Evolutionary conservation across 1,284 basidiomycete genomes (phyloP).

Genomic region (Ustanciosporium gigantosporum): DNA sequence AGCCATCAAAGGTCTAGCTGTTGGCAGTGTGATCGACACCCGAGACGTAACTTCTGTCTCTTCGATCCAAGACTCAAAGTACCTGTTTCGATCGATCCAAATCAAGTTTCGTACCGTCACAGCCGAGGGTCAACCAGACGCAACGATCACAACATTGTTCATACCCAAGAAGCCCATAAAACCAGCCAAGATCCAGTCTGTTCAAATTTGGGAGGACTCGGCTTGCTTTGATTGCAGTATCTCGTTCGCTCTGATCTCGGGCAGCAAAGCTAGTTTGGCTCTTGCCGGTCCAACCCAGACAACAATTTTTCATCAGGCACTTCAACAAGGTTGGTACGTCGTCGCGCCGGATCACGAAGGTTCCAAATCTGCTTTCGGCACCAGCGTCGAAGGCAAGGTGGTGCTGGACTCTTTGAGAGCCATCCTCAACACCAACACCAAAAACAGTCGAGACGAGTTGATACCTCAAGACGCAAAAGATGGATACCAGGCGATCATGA

Average conservation of each 20-base stretch:
- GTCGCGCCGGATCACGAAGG: slow-evolving; percentile 52
- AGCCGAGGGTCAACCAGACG: background rate
- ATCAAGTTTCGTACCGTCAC: background rate
- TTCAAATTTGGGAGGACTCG: slow-evolving; percentile 41
- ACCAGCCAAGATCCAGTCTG: slow-evolving; percentile 37
- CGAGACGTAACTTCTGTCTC: background rate
- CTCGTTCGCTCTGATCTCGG: slow-evolving; percentile 19
- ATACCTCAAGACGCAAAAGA: background rate
- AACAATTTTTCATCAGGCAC: slow-evolving; percentile 34
- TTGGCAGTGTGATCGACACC: background rate
- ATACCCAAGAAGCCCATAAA: slow-evolving; percentile 39
- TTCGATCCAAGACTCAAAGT: background rate
- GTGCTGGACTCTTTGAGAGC: slow-evolving; percentile 48
- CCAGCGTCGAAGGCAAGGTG: slow-evolving; percentile 41
- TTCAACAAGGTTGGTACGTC: slow-evolving; percentile 50
- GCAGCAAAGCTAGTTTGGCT: slow-evolving; percentile 13
- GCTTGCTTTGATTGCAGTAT: slow-evolving; percentile 38
- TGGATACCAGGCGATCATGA: slow-evolving; percentile 20
- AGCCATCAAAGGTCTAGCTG: background rate
- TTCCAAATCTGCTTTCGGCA: slow-evolving; percentile 31
- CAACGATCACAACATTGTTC: slow-evolving; percentile 42
- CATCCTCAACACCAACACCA: slow-evolving; percentile 15
- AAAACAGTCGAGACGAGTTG: slow-evolving; percentile 12
- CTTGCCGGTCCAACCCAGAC: slow-evolving; percentile 13
- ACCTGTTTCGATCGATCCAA: background rate